Percentiles rank a stretch among this genome's conserved stretches.
Conservation (phyloP, 306 rosid species). For the Crotalaria pallida region DNA sequence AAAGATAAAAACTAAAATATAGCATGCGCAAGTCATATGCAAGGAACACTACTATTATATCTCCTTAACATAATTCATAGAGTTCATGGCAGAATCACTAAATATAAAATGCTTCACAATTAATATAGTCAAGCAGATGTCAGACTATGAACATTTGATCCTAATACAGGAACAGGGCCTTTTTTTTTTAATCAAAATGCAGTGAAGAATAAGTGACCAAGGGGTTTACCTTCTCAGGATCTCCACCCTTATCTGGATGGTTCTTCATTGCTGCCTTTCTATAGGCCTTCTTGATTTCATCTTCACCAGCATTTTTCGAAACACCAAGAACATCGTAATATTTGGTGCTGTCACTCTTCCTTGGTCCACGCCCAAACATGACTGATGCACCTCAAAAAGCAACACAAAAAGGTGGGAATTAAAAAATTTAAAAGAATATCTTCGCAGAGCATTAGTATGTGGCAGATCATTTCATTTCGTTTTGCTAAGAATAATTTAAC, state of each 20-base stretch:
- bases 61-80: neutral
- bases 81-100: neutral
- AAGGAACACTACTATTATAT: neutral
- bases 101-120: neutral
- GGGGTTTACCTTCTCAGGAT: conserved; percentile 65
- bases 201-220: neutral
- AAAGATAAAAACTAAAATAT: neutral
- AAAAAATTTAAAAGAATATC: neutral
- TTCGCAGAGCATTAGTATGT: neutral
- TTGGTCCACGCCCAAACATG: conserved; percentile 76
- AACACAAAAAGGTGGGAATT: neutral
- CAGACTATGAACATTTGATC: neutral
- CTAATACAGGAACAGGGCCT: neutral
- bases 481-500: neutral
- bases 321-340: conserved; percentile 69
- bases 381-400: conserved; percentile 21
- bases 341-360: conserved; percentile 60
- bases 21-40: conserved; percentile 5
- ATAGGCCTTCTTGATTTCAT: conserved; percentile 78
- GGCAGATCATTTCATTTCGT: neutral
- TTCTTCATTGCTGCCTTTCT: conserved; percentile 69
- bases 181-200: neutral
- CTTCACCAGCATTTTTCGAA: conserved; percentile 53
- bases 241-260: conserved; percentile 87
- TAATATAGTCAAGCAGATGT: neutral